These are phyloP conservation scores for Syzygium grande DNA, from an alignment of 345 rosid genomes.

Conservation along the genomic window DNA sequence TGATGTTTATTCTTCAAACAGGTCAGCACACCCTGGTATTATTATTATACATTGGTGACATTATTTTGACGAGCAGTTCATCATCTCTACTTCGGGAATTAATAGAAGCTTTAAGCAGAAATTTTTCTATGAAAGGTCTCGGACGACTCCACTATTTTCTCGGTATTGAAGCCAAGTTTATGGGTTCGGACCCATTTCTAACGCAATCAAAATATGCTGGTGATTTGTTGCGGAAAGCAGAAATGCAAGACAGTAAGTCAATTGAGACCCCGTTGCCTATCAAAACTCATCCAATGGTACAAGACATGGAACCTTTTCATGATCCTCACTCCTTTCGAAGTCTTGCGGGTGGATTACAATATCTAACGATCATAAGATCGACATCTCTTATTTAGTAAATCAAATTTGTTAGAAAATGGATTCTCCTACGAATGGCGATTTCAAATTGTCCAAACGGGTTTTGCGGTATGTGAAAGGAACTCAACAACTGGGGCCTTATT, in stretches of 20 bases:
- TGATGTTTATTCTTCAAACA: not conserved
- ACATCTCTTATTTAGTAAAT: not conserved
- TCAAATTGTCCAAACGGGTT: fast-evolving
- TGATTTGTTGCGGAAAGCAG: not conserved
- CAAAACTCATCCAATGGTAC: not conserved
- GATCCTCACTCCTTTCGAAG: not conserved
- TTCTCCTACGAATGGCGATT: not conserved
- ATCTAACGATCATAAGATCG: not conserved
- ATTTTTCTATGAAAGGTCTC: not conserved
- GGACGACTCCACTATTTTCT: not conserved
- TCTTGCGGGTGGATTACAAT: not conserved
- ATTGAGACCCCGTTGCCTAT: too few species aligned
- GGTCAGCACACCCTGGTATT: not conserved
- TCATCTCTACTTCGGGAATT: not conserved
- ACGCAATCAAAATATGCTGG: not conserved
- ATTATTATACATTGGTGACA: not conserved
- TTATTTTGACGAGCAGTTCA: not conserved
- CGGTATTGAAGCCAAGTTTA: not conserved
- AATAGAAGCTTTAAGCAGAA: not conserved
- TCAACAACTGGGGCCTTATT: not conserved
- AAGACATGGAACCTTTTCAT: not conserved
- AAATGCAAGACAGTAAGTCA: not conserved
- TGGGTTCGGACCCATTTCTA: fast-evolving
- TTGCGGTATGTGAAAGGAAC: not conserved
- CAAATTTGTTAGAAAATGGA: not conserved